A percentile compares a stretch with the other conserved stretches of the same genome.
phyloP scores from a whole-genome alignment of 2,329 filamentous ascomycete genomes.

The Tothia fuscella region DNA sequence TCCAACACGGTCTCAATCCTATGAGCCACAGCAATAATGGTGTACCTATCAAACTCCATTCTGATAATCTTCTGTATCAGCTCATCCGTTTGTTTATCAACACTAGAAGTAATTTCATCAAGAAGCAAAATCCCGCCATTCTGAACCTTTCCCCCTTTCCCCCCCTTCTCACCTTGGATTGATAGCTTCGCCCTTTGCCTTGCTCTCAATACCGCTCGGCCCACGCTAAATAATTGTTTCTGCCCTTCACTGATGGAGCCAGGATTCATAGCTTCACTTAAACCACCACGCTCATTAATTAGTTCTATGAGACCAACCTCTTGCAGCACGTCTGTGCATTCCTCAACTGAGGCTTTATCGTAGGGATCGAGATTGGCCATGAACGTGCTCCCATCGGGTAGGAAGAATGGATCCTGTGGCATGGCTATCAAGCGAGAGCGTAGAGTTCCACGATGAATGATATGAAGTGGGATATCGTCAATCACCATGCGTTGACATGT shows the following conservation, averaged over 20 bases:
- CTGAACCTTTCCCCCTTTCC: too few species aligned
- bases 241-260: conserved; percentile 52
- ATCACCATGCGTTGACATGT: conserved; percentile 33
- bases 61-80: conserved; percentile 43
- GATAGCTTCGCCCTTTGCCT: too few species aligned
- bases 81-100: conserved; percentile 21
- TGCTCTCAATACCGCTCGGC: conserved; percentile 35
- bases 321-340: background rate
- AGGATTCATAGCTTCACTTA: background rate
- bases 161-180: too few species aligned
- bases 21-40: conserved; percentile 55
- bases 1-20: conserved; percentile 35
- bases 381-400: conserved; percentile 15
- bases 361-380: background rate
- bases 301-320: background rate
- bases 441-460: conserved; percentile 31
- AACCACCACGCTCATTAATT: background rate
- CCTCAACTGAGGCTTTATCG: background rate
- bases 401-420: conserved; percentile 43
- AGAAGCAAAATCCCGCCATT: background rate
- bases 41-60: conserved; percentile 45
- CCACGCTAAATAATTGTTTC: conserved; percentile 51
- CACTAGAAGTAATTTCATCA: conserved; percentile 18
- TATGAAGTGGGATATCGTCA: conserved; percentile 30
- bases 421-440: conserved; percentile 40